These are phyloP conservation scores for Chytridium lagenaria DNA, from an alignment of 371 early-diverging fungal genomes.

Conservation along the genomic window DNA sequence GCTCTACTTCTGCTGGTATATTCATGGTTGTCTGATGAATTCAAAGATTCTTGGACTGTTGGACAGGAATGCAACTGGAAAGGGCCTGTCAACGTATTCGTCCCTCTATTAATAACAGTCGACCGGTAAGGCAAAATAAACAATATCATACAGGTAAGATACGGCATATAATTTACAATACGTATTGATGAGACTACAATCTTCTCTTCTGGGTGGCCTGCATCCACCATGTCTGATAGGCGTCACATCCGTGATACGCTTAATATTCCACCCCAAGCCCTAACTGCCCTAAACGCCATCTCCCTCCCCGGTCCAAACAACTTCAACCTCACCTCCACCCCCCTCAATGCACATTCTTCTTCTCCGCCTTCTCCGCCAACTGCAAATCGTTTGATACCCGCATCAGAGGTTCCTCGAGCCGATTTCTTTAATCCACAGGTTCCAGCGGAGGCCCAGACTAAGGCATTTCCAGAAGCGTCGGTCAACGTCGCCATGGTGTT, in stretches of 20 bases:
- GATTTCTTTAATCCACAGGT: slow-evolving; percentile 88
- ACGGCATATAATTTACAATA: not conserved
- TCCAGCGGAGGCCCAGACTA: slow-evolving; percentile 81
- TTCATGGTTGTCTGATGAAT: not conserved
- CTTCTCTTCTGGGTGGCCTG: slow-evolving; percentile 89
- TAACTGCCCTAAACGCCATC: slow-evolving; percentile 86
- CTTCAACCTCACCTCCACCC: slow-evolving; percentile 80
- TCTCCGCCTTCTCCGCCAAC: slow-evolving; percentile 53
- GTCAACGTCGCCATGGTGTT: slow-evolving; percentile 92
- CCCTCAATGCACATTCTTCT: slow-evolving; percentile 46
- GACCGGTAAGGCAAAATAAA: no score
- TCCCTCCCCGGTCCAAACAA: slow-evolving; percentile 94
- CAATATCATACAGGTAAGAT: not conserved
- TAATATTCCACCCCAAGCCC: slow-evolving; percentile 75
- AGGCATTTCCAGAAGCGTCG: slow-evolving; percentile 69
- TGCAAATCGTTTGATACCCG: slow-evolving; percentile 92
- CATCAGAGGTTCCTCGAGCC: slow-evolving; percentile 87
- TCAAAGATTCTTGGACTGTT: no score
- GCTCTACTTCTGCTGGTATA: not conserved
- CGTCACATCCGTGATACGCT: slow-evolving; percentile 84
- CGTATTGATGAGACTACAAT: slow-evolving; percentile 59
- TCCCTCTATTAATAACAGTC: no score
- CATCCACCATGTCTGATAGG: slow-evolving; percentile 95
- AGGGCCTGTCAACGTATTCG: no score
- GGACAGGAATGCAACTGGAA: no score